Conservation (phyloP, 2,329 filamentous ascomycete genomes). For the Phaeosphaeriaceae sp. region DNA sequence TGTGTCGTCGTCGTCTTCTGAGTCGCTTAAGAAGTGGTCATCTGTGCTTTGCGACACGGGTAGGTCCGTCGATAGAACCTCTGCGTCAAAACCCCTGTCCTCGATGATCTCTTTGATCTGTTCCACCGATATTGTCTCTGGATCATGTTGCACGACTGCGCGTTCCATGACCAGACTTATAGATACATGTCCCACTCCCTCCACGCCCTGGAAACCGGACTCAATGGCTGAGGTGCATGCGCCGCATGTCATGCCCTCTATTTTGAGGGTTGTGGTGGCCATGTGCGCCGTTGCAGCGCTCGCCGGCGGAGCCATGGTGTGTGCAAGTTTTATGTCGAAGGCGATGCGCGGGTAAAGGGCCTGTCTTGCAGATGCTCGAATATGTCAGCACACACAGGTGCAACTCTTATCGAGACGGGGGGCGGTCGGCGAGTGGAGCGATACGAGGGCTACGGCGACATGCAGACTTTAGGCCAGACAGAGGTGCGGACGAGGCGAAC, state of each 20-base stretch:
- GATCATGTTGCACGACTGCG: constrained; percentile 92
- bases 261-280: constrained; percentile 88
- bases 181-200: constrained; percentile 84
- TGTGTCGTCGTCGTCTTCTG: constrained; percentile 41
- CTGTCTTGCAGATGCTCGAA: neutral
- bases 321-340: neutral
- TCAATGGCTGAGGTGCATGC: constrained; percentile 96
- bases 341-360: constrained; percentile 3
- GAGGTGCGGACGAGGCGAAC: constrained; percentile 8
- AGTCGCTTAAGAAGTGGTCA: constrained; percentile 46
- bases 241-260: constrained; percentile 88
- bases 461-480: constrained; percentile 5
- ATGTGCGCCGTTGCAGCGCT: constrained; percentile 60
- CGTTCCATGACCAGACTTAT: constrained; percentile 95
- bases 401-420: constrained; percentile 20
- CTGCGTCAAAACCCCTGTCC: constrained; percentile 89
- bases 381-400: constrained; percentile 22
- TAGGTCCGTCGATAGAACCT: constrained; percentile 83
- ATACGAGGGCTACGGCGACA: constrained; percentile 18
- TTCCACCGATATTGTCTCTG: constrained; percentile 74
- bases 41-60: constrained; percentile 57
- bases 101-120: constrained; percentile 85
- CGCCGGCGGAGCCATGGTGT: constrained; percentile 36
- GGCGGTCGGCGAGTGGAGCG: constrained; percentile 7
- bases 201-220: constrained; percentile 81